phyloP scores from a whole-genome alignment of 306 rosid genomes.

The Ormosia semicastrata region DNA sequence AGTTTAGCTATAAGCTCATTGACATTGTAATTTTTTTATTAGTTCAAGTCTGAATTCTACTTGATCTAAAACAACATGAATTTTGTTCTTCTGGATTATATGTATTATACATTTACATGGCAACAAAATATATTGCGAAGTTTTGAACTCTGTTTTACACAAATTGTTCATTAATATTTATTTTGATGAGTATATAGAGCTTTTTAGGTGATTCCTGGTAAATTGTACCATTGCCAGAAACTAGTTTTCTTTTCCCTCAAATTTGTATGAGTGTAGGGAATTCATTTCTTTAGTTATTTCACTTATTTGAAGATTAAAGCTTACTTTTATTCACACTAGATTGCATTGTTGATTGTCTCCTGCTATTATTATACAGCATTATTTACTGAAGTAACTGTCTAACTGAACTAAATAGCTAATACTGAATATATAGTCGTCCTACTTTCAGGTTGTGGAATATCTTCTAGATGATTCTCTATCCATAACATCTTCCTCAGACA shows the following conservation, averaged over 20 bases:
- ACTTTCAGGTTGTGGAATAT: slow-evolving; percentile 66
- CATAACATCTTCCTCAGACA: slow-evolving; percentile 58
- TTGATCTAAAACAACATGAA: background rate
- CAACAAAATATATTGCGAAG: background rate
- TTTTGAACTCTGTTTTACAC: background rate
- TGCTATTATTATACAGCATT: background rate
- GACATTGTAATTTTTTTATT: background rate
- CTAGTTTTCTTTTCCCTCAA: background rate
- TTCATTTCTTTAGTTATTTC: background rate
- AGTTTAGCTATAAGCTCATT: background rate
- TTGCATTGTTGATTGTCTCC: background rate
- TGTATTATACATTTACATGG: background rate
- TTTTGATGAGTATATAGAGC: background rate
- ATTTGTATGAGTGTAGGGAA: background rate
- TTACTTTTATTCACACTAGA: background rate
- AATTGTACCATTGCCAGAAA: background rate
- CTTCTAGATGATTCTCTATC: slow-evolving; percentile 47
- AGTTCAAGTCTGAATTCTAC: background rate
- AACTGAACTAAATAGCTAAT: background rate
- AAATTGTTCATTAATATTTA: background rate
- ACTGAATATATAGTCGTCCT: background rate
- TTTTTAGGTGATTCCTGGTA: background rate
- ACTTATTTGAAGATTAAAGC: slow-evolving; percentile 15
- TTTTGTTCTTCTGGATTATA: background rate
- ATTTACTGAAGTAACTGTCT: background rate